A percentile compares a stretch with the other conserved stretches of the same genome.
Conservation (phyloP, 495 filamentous ascomycete genomes). For the Xylaria castorea region DNA sequence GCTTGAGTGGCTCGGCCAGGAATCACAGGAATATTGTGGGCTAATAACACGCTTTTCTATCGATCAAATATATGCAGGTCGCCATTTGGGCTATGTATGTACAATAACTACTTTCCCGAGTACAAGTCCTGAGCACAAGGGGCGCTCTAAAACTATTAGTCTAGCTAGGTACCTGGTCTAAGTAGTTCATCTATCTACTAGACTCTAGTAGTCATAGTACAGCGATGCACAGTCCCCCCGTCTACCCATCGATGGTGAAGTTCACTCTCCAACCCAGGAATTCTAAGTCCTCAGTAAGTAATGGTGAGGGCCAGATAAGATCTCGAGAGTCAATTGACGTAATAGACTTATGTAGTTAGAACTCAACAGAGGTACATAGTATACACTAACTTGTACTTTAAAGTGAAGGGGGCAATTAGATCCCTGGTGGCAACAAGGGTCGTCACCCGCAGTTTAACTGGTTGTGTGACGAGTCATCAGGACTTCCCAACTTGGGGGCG, state of each 20-base stretch:
- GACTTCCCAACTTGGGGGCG: neutral
- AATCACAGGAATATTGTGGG: neutral
- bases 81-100: neutral
- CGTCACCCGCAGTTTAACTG: neutral
- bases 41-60: slow-evolving; percentile 10
- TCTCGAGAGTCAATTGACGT: slow-evolving; percentile 15
- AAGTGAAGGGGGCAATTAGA: slow-evolving; percentile 6
- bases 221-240: slow-evolving; percentile 2
- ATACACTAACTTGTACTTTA: neutral
- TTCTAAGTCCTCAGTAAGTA: neutral
- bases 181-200: neutral
- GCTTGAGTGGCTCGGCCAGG: slow-evolving; percentile 3
- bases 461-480: slow-evolving; percentile 21
- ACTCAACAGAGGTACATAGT: neutral
- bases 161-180: neutral
- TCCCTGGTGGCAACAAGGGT: slow-evolving; percentile 23
- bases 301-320: neutral
- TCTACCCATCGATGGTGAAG: neutral
- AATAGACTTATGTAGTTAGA: slow-evolving; percentile 13
- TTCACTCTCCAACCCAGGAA: neutral
- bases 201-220: neutral
- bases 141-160: neutral
- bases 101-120: neutral
- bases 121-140: slow-evolving; percentile 2
- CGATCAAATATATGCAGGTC: slow-evolving; percentile 7